These are phyloP conservation scores for Phoma herbarum DNA, from an alignment of 2,329 filamentous ascomycete species.

Conservation along the genomic window DNA sequence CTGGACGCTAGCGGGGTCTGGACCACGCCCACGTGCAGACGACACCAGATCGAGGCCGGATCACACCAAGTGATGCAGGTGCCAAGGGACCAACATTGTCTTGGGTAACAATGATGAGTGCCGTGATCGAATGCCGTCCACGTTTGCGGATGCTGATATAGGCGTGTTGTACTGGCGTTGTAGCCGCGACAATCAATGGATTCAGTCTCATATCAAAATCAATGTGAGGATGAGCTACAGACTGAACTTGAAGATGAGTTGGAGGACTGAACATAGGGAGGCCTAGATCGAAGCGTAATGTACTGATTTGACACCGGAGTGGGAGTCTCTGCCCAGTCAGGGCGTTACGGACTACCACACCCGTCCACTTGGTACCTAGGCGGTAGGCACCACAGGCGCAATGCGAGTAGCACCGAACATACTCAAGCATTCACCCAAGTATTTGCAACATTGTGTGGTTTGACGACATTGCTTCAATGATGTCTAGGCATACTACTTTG, in stretches of 20 bases:
- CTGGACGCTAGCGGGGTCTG: constrained; percentile 16
- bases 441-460: background rate
- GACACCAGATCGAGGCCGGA: constrained; percentile 8
- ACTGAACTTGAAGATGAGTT: background rate
- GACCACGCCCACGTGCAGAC: constrained; percentile 8
- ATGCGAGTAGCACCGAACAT: background rate
- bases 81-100: constrained; percentile 12
- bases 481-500: background rate
- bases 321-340: background rate
- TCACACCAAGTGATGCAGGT: constrained; percentile 1
- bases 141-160: constrained; percentile 14
- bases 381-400: background rate
- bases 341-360: background rate
- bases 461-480: background rate
- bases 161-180: background rate
- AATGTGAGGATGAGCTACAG: background rate
- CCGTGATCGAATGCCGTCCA: constrained; percentile 14
- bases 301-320: background rate
- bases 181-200: constrained; percentile 11
- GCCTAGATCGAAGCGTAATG: background rate
- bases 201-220: background rate
- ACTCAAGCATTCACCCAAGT: background rate
- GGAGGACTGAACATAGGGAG: background rate
- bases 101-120: constrained; percentile 4
- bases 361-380: background rate